These are phyloP conservation scores for Coniochaeta ligniaria DNA, from an alignment of 2,329 filamentous ascomycete genomes.

Conservation along the genomic window DNA sequence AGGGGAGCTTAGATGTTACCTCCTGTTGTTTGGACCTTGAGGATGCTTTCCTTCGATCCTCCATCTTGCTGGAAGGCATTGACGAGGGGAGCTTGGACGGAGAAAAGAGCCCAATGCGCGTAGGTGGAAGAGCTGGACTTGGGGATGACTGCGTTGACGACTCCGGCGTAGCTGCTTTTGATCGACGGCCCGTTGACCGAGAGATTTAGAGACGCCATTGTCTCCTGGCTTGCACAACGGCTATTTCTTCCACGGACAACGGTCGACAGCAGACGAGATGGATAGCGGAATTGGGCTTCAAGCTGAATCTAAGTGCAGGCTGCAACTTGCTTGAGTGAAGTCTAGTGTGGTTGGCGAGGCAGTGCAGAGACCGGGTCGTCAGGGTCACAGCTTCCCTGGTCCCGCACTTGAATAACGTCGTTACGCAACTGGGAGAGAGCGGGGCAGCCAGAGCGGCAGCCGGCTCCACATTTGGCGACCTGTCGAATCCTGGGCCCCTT, in stretches of 20 bases:
- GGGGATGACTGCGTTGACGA: conserved; percentile 44
- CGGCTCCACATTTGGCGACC: neutral
- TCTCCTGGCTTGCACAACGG: neutral
- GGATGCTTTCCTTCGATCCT: conserved; percentile 80
- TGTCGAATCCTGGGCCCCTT: neutral
- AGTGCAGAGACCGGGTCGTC: conserved; percentile 1
- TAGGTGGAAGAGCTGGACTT: conserved; percentile 67
- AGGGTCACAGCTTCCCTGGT: neutral
- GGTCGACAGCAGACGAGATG: neutral
- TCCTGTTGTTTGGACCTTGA: conserved; percentile 91
- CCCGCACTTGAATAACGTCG: neutral
- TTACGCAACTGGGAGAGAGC: neutral
- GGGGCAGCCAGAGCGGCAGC: neutral
- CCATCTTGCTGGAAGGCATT: conserved; percentile 91
- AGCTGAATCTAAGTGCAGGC: neutral
- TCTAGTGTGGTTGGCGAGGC: neutral
- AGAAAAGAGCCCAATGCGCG: conserved; percentile 90
- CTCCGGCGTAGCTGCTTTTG: conserved; percentile 65
- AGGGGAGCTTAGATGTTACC: conserved; percentile 39
- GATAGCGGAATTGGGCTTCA: neutral
- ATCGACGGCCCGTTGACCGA: conserved; percentile 78
- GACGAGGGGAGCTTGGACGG: conserved; percentile 83
- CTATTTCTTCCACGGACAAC: neutral
- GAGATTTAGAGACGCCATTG: conserved; percentile 74
- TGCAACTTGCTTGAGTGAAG: neutral